phyloP scores from a whole-genome alignment of 1,284 basidiomycete genomes.

The Apiotrichum sp. region DNA sequence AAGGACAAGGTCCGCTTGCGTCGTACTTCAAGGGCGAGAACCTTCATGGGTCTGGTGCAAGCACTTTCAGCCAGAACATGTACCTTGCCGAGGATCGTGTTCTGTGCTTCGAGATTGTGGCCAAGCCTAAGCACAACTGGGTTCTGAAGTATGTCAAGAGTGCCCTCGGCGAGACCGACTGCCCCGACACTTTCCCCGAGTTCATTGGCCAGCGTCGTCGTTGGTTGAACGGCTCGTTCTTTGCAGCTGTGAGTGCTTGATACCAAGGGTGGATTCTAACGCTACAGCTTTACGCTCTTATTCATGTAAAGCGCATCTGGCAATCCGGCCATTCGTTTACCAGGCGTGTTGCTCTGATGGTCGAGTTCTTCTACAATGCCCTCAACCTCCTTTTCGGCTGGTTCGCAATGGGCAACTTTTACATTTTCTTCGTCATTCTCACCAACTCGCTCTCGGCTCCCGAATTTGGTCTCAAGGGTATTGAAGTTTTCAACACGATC shows the following conservation, averaged over 20 bases:
- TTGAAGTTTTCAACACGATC: slow-evolving; percentile 15
- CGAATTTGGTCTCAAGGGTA: slow-evolving; percentile 56
- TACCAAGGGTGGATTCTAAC: neutral
- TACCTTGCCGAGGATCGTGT: slow-evolving; percentile 63
- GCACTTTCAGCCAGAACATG: slow-evolving; percentile 80
- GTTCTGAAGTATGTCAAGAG: slow-evolving; percentile 93
- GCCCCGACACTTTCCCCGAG: slow-evolving; percentile 87
- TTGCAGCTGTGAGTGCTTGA: slow-evolving; percentile 58
- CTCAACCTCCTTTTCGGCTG: slow-evolving; percentile 86
- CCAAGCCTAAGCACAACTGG: slow-evolving; percentile 85
- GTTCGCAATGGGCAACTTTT: slow-evolving; percentile 89
- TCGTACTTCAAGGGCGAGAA: slow-evolving; percentile 98
- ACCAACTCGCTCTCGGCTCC: slow-evolving; percentile 79
- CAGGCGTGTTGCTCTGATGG: slow-evolving; percentile 67
- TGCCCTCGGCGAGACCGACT: slow-evolving; percentile 93
- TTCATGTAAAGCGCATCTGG: slow-evolving; percentile 75
- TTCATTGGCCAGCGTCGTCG: slow-evolving; percentile 72
- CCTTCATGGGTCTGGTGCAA: slow-evolving; percentile 79
- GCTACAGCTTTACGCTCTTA: slow-evolving; percentile 41
- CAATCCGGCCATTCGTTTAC: slow-evolving; percentile 73
- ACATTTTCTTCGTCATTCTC: slow-evolving; percentile 87
- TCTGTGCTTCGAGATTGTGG: slow-evolving; percentile 92
- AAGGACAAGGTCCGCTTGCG: slow-evolving; percentile 79
- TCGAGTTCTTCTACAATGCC: slow-evolving; percentile 81
- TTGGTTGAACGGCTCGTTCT: slow-evolving; percentile 73